A percentile compares a stretch with the other conserved stretches of the same genome.
phyloP scores from a whole-genome alignment of 805 yeast species.

The Pichia pseudocactophila region DNA sequence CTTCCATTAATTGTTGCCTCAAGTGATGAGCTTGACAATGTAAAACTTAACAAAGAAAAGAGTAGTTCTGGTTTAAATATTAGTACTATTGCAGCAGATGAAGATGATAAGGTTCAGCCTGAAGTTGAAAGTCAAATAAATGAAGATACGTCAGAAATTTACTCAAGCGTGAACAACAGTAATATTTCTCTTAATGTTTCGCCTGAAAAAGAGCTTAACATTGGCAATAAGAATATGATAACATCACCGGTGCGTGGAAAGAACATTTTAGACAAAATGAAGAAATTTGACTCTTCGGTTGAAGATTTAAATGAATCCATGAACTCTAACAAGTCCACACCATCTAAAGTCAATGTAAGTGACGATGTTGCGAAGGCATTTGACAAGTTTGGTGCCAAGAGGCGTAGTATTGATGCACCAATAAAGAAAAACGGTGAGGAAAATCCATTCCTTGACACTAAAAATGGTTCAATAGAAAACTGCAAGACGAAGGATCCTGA shows the following conservation, averaged over 20 bases:
- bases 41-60: not conserved
- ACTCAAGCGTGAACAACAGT: no score
- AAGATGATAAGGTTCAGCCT: not conserved
- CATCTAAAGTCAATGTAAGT: constrained; percentile 15
- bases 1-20: constrained; percentile 8
- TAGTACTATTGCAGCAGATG: not conserved
- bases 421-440: not conserved
- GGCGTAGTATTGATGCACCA: constrained; percentile 12
- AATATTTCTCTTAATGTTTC: not conserved
- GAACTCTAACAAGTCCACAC: not conserved
- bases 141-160: no score
- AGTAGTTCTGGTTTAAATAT: not conserved
- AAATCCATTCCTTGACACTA: not conserved
- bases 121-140: no score
- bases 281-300: constrained; percentile 20
- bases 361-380: constrained; percentile 18
- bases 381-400: constrained; percentile 26
- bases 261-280: constrained; percentile 19
- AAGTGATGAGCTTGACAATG: not conserved
- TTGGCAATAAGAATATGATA: not conserved
- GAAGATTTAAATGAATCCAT: constrained; percentile 4
- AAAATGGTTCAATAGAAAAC: not conserved
- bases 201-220: not conserved
- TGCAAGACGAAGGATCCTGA: not conserved
- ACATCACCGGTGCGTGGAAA: constrained; percentile 16